Conservation (phyloP, 371 early-diverging fungal species). For the Mortierella sp. region DNA sequence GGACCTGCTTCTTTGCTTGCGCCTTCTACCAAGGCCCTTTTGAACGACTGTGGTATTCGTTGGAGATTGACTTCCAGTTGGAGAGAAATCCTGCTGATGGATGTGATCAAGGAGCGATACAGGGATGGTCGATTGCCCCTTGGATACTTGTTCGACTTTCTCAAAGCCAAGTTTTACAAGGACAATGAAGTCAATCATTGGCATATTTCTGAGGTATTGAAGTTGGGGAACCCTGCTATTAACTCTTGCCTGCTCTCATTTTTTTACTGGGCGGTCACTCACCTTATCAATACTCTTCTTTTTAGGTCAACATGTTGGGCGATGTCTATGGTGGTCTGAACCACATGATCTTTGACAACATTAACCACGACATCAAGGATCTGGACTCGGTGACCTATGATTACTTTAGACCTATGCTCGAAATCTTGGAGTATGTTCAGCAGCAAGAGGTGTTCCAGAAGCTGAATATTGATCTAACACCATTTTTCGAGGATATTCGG, state of each 20-base stretch:
- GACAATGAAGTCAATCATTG: slow-evolving; percentile 59
- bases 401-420: slow-evolving; percentile 55
- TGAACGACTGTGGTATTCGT: slow-evolving; percentile 74
- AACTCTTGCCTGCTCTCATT: too few species aligned
- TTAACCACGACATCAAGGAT: slow-evolving; percentile 55
- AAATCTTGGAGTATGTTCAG: slow-evolving; percentile 53
- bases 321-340: slow-evolving; percentile 60
- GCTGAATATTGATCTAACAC: slow-evolving; percentile 57
- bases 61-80: slow-evolving; percentile 77
- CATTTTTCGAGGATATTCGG: slow-evolving; percentile 61
- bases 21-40: slow-evolving; percentile 65
- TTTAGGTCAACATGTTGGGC: slow-evolving; percentile 52
- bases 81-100: slow-evolving; percentile 72
- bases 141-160: slow-evolving; percentile 59
- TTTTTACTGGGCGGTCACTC: too few species aligned
- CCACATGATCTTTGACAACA: slow-evolving; percentile 50
- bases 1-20: slow-evolving; percentile 64
- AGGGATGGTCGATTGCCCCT: slow-evolving; percentile 55
- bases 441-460: slow-evolving; percentile 53
- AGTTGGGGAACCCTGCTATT: too few species aligned
- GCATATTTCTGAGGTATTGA: slow-evolving; percentile 57
- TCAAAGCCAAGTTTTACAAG: slow-evolving; percentile 58
- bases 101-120: slow-evolving; percentile 64
- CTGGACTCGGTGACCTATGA: slow-evolving; percentile 31
- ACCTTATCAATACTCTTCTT: slow-evolving; percentile 31